Evolutionary conservation across 164 flowering plant species (phyloP).

Genomic region (Cinnamomum chago): DNA sequence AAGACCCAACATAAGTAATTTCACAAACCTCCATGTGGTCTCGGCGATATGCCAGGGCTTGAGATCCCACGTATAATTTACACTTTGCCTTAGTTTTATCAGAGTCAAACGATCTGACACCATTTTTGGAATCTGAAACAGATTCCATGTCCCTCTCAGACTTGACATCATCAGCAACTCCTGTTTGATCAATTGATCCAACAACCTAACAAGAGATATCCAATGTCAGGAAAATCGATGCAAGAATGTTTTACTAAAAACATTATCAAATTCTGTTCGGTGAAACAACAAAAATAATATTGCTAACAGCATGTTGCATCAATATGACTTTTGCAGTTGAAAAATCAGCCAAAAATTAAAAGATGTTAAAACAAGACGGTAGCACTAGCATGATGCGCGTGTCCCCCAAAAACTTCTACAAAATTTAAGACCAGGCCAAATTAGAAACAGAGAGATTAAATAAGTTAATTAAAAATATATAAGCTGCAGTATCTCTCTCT

Average conservation of each 20-base stretch:
- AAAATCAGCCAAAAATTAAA: not conserved
- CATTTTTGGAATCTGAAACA: conserved; percentile 50
- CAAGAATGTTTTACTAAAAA: not conserved
- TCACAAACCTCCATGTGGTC: conserved; percentile 90
- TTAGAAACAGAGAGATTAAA: too few relatives aligned
- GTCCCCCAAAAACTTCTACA: too few relatives aligned
- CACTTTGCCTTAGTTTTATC: conserved; percentile 72
- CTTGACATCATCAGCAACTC: conserved; percentile 51
- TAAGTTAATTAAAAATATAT: too few relatives aligned
- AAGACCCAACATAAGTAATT: not conserved
- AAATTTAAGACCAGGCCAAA: too few relatives aligned
- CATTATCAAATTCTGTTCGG: not conserved
- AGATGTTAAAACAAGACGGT: not conserved
- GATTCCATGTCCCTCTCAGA: conserved; percentile 57
- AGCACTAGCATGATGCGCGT: not conserved
- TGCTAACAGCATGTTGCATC: not conserved
- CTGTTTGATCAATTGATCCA: conserved; percentile 67
- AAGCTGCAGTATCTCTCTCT: too few relatives aligned
- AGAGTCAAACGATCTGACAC: conserved; percentile 37
- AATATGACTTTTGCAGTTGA: not conserved
- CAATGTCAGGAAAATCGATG: not conserved
- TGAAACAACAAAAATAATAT: not conserved
- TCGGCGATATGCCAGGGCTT: conserved; percentile 78
- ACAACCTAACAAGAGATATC: conserved; percentile 48
- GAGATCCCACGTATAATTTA: conserved; percentile 86